Conservation (phyloP, 1,284 basidiomycete genomes). For the Fomes fomentarius region DNA sequence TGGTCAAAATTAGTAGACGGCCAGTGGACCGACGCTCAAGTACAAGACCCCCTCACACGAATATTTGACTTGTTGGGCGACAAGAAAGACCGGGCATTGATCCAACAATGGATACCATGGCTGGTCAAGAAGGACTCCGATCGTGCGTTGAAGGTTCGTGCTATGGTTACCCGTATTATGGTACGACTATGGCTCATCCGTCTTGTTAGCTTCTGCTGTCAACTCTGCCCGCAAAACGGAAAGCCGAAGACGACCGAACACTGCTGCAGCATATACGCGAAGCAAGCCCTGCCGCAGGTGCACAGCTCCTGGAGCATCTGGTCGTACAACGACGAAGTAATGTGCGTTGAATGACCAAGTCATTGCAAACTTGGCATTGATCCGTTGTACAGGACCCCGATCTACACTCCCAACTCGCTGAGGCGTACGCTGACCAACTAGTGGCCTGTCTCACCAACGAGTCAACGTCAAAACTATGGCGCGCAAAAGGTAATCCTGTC, state of each 20-base stretch:
- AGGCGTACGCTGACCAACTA: conserved; percentile 57
- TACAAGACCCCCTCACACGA: conserved; percentile 69
- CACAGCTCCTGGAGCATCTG: conserved; percentile 79
- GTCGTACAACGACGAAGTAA: conserved; percentile 71
- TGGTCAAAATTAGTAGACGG: conserved; percentile 79
- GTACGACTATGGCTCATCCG: neutral
- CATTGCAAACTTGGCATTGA: conserved; percentile 2
- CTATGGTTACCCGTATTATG: neutral
- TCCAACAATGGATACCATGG: conserved; percentile 83
- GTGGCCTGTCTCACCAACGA: conserved; percentile 53
- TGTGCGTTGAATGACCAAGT: conserved; percentile 42
- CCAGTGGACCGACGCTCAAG: conserved; percentile 63
- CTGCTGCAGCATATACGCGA: conserved; percentile 59
- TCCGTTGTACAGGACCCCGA: conserved; percentile 47
- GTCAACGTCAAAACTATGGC: conserved; percentile 63
- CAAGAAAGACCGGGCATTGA: conserved; percentile 61
- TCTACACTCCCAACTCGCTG: conserved; percentile 63
- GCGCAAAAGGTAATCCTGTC: conserved; percentile 59
- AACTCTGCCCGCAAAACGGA: conserved; percentile 50
- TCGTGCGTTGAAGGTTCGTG: conserved; percentile 68
- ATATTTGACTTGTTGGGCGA: conserved; percentile 68
- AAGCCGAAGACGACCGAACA: conserved; percentile 58
- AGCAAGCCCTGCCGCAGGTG: conserved; percentile 60
- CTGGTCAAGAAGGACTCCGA: conserved; percentile 70
- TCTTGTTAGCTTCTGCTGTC: conserved; percentile 60